Base-by-base conservation (phyloP, 2,329 filamentous ascomycete species). In the Penicillium janthinellum region DNA sequence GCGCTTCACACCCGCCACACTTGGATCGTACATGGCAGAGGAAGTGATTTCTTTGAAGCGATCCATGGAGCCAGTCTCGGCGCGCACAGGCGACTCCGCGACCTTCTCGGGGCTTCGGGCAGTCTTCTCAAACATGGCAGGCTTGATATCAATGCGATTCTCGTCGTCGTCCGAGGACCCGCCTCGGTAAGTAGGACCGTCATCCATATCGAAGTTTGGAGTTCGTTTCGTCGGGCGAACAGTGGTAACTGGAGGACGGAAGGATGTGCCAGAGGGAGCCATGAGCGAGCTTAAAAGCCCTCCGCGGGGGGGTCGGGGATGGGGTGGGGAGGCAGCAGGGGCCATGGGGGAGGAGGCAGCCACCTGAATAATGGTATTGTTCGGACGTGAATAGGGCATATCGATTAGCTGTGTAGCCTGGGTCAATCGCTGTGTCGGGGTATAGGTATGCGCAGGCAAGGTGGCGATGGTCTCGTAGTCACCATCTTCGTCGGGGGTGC, bases 311-410 rank as follows among this genome's bases (percentile, higher is more conserved):
- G 35, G 31, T 38, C 71, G 68, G 56, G 72, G 73, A 38, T 77
- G 73, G n/a, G 78, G 74, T 38, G 79, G 74, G 25, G 74, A 71
- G 14, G 78, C 73, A 15, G 78, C 73, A n/a, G 79, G 75, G 60
- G 84, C 84, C 58, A 88, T 83, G 1, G 92, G 93, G 0, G 94
- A 97, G 3, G 93, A 97, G n/a, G 91, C 91, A 34, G 89, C 88
- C 3, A 97, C 93, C 74, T 96, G 93, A 57, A 97, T 80, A 53
- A 83, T 72, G 39, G 82, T 73, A 51, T 73, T 66, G 56, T 69
- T 62, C 58, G 66, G 69, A 1, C 69, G 67, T 50, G 72, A 72
- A 49, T 76, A 73, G 41, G 78, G 75, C 51, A 75, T 74, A 15
- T 80, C 78, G 28, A 88, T 74, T 37, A 86, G 76, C 67, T 88